Evolutionary conservation across 805 yeast species (phyloP).

Genomic region (Lipomyces chichibuensis): DNA sequence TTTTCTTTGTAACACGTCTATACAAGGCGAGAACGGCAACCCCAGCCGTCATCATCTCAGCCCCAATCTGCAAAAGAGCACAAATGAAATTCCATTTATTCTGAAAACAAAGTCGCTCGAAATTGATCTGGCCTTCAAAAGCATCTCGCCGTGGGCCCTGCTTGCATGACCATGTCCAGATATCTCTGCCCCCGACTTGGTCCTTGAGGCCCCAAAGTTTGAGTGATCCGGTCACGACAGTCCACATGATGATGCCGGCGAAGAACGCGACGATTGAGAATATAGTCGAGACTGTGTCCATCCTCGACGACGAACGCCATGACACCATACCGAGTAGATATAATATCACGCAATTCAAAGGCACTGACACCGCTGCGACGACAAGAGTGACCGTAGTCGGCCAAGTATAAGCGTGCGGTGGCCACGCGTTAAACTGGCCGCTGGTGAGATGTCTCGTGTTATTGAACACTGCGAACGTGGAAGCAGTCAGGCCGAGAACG

Average conservation of each 20-base stretch:
- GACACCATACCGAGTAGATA: not conserved
- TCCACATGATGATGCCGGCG: conserved; percentile 5
- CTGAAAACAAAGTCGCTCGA: not conserved
- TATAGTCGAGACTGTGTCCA: not conserved
- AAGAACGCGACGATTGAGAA: not conserved
- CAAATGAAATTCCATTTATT: not conserved
- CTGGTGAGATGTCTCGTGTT: not conserved
- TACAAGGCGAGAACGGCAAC: not conserved
- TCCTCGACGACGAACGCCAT: not conserved
- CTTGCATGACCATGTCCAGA: conserved; percentile 3
- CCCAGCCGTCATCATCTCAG: not conserved
- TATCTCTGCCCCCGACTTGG: not conserved
- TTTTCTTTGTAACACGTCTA: not conserved
- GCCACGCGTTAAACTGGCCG: not conserved
- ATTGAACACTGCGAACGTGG: conserved; percentile 1
- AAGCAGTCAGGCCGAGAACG: conserved; percentile 3
- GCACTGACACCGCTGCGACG: conserved; percentile 4
- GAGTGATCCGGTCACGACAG: conserved; percentile 3
- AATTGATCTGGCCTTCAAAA: not conserved
- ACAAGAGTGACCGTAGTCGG: not conserved
- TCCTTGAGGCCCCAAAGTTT: conserved; percentile 4
- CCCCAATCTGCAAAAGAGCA: not conserved
- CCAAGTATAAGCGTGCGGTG: not conserved
- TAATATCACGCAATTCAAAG: not conserved
- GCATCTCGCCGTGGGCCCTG: not conserved